Evolutionary conservation across 2,329 filamentous ascomycete genomes (phyloP).

Genomic region (Trichoderma semiorbis): DNA sequence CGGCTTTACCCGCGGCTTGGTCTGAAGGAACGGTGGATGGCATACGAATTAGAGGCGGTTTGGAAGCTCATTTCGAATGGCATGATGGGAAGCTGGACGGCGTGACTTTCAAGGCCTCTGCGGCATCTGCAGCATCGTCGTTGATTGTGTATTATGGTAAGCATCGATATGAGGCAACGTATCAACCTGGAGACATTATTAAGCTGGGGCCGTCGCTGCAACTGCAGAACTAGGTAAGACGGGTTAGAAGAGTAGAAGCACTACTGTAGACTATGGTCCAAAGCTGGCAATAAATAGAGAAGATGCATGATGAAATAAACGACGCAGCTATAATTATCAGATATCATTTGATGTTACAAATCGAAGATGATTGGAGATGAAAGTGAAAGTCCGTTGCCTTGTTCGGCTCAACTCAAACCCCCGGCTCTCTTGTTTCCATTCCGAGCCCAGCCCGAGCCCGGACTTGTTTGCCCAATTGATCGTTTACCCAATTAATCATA

Average conservation of each 20-base stretch:
- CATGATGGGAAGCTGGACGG: neutral
- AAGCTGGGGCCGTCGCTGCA: slow-evolving; percentile 16
- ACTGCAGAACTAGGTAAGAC: neutral
- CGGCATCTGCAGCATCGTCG: neutral
- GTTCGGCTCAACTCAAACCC: neutral
- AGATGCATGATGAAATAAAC: neutral
- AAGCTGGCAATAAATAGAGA: neutral
- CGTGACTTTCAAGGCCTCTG: neutral
- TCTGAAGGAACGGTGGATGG: slow-evolving; percentile 8
- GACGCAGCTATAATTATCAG: neutral
- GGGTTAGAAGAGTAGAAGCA: no score
- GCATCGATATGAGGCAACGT: neutral
- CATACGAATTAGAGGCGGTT: neutral
- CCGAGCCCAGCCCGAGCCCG: neutral
- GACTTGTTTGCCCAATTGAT: neutral
- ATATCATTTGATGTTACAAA: neutral
- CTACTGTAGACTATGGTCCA: neutral
- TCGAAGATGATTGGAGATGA: neutral
- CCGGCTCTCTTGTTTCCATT: neutral
- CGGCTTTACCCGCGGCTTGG: slow-evolving; percentile 13
- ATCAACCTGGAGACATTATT: slow-evolving; percentile 2
- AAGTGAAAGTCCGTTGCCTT: neutral
- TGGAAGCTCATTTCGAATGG: slow-evolving; percentile 11
- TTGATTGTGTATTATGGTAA: slow-evolving; percentile 8
- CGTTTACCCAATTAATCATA: neutral